phyloP scores from a whole-genome alignment of 805 yeast species.

The Suhomyces pyralidae region DNA sequence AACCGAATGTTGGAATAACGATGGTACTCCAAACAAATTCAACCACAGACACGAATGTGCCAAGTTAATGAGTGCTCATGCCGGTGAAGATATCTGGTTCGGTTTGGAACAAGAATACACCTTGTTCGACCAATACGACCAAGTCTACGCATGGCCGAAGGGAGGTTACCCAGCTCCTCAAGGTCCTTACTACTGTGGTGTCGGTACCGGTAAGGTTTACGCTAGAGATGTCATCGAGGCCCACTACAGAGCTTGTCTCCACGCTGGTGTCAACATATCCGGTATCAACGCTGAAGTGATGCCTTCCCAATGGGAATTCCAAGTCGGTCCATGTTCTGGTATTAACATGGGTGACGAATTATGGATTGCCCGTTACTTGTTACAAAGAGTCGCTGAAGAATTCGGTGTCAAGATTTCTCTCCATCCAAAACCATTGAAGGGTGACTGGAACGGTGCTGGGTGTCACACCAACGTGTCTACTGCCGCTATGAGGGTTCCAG shows the following conservation, averaged over 20 bases:
- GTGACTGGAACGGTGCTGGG: constrained; percentile 99
- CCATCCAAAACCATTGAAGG: constrained; percentile 99
- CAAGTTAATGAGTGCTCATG: constrained; percentile 91
- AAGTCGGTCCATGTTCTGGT: constrained; percentile 97
- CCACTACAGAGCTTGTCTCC: constrained; percentile 96
- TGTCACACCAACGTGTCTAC: constrained; percentile 99
- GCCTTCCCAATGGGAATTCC: constrained; percentile 99
- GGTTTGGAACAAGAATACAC: constrained; percentile 99
- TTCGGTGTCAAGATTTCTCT: constrained; percentile 97
- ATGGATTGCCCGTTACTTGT: constrained; percentile 92
- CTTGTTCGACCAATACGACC: constrained; percentile 83
- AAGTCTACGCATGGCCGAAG: constrained; percentile 98
- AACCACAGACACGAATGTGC: constrained; percentile 98
- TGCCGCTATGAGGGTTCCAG: constrained; percentile 82
- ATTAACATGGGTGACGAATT: constrained; percentile 96
- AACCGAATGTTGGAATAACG: constrained; percentile 97
- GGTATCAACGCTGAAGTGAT: constrained; percentile 99
- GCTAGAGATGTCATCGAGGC: constrained; percentile 99
- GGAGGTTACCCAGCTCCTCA: constrained; percentile 99
- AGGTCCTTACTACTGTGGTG: constrained; percentile 99
- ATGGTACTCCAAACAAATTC: constrained; percentile 97
- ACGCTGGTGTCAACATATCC: constrained; percentile 84
- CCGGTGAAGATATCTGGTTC: constrained; percentile 85
- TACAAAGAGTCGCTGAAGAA: constrained; percentile 96
- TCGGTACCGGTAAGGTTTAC: constrained; percentile 96